Base-by-base conservation (phyloP, 2,329 filamentous ascomycete species). In the Hypoxylon sp. region DNA sequence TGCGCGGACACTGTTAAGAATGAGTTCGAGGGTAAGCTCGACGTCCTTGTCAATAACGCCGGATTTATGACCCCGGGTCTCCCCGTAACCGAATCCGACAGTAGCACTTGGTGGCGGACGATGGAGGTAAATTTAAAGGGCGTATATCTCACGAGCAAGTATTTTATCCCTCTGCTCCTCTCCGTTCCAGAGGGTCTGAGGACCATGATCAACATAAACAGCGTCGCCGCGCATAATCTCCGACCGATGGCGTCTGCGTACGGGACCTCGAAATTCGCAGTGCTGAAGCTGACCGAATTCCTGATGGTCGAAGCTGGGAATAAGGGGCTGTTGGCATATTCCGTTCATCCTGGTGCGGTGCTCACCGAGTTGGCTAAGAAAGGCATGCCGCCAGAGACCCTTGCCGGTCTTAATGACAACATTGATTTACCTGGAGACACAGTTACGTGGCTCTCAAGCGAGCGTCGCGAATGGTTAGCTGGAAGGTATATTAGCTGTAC, bases 381-480 rank as follows among this genome's bases (percentile, higher is more conserved):
- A 19, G 61, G 48, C 14, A 58, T 76, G 71, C 73, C 71, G 11
- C 56, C 69, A 1, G 59, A 69, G 19, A 61, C 63, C 23, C 60
- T 71, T 13, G 19, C 66, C 10, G 49, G 38, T 2, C 56, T 73
- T 1, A 66, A 52, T 3, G 74, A 75, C 28, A 45, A 25, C 17
- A 65, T 70, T 9, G 73, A 73, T 43, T 51, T 76, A 32, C 58
- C 70, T n/a, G 72, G 70, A 5, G 71, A 78, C 43, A 74, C 75
- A 1, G 68, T 79, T 25, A 63, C 71, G 1, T 78, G 74, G 73
- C 65, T 78, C 30, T 75, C 74, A 2, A 65, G 64, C 6, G 75
- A 78, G 70, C 74, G 74, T 21, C 74, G 77, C 25, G 76, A 79
- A 5, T 83, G 81, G 81, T 71, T 82, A 14, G 64, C 57, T 36